Percentiles rank a stretch among this genome's conserved stretches.
These are phyloP conservation scores for Beta corolliflora DNA, from an alignment of 179 eudicot genomes.

Conservation along the genomic window DNA sequence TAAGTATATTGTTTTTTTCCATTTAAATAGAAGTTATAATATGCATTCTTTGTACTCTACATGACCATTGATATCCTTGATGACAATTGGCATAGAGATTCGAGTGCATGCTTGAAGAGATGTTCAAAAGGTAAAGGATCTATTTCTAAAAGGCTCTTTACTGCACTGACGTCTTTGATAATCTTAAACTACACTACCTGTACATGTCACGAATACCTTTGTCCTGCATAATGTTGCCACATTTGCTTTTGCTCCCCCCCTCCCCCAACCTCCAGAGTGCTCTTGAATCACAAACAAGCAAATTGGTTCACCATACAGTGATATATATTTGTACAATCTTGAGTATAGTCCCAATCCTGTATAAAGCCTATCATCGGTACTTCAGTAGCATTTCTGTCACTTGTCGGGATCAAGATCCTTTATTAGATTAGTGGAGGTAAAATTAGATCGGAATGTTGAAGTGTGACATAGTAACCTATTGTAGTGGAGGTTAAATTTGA, in stretches of 20 bases:
- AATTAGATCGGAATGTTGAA: too few relatives aligned
- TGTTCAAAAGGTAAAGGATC: constrained; percentile 22
- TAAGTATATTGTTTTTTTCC: constrained; percentile 15
- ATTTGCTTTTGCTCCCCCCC: too few relatives aligned
- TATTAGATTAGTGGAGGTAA: too few relatives aligned
- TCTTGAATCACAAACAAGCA: neutral
- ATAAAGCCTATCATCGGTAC: too few relatives aligned
- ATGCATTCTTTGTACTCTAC: neutral
- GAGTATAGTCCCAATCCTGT: too few relatives aligned
- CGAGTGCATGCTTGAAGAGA: constrained; percentile 21
- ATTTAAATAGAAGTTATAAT: neutral
- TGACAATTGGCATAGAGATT: constrained; percentile 21
- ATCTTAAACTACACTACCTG: too few relatives aligned
- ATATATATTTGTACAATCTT: too few relatives aligned
- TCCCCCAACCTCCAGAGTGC: neutral
- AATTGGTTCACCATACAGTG: too few relatives aligned
- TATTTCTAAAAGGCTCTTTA: neutral
- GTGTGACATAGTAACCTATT: too few relatives aligned
- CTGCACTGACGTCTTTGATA: neutral
- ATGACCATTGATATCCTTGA: neutral
- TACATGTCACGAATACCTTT: neutral
- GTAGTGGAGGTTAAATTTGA: too few relatives aligned
- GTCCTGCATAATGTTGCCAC: neutral
- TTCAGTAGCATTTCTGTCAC: too few relatives aligned
- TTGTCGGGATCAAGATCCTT: too few relatives aligned